phyloP scores from a whole-genome alignment of 805 yeast genomes.

The Yarrowia yakushimensis region DNA sequence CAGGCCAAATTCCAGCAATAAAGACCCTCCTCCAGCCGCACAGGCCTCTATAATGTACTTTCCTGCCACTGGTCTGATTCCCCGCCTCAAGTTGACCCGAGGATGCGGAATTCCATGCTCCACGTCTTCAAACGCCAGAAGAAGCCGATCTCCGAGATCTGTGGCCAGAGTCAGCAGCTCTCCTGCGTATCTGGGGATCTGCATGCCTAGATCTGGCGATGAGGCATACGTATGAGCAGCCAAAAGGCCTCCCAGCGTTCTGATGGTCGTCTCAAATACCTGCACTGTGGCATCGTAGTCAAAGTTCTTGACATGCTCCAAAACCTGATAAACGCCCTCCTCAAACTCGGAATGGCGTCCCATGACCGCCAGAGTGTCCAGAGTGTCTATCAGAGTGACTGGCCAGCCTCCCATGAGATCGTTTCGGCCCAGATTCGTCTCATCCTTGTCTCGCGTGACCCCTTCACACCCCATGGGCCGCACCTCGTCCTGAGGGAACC shows the following conservation, averaged over 20 bases:
- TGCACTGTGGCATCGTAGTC: constrained; percentile 70
- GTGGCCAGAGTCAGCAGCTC: constrained; percentile 66
- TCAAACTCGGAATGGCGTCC: constrained; percentile 58
- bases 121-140: constrained; percentile 63
- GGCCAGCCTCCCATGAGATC: constrained; percentile 86
- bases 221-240: constrained; percentile 73
- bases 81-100: constrained; percentile 62
- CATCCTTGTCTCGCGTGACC: constrained; percentile 59
- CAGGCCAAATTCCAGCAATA: constrained; percentile 74
- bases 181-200: constrained; percentile 57
- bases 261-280: constrained; percentile 80
- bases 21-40: constrained; percentile 82
- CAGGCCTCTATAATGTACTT: constrained; percentile 58
- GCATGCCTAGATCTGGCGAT: constrained; percentile 45
- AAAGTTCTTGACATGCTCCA: constrained; percentile 47
- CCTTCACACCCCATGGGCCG: constrained; percentile 69
- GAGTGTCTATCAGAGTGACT: constrained; percentile 69
- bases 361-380: constrained; percentile 75
- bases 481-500: constrained; percentile 77
- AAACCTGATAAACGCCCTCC: constrained; percentile 41
- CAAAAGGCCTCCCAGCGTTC: constrained; percentile 77
- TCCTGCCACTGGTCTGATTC: constrained; percentile 39
- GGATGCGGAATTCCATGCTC: constrained; percentile 70
- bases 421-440: constrained; percentile 57
- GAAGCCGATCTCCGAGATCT: constrained; percentile 67